phyloP scores from a whole-genome alignment of 2,329 filamentous ascomycete species.

The Purpureocillium lavendulum region DNA sequence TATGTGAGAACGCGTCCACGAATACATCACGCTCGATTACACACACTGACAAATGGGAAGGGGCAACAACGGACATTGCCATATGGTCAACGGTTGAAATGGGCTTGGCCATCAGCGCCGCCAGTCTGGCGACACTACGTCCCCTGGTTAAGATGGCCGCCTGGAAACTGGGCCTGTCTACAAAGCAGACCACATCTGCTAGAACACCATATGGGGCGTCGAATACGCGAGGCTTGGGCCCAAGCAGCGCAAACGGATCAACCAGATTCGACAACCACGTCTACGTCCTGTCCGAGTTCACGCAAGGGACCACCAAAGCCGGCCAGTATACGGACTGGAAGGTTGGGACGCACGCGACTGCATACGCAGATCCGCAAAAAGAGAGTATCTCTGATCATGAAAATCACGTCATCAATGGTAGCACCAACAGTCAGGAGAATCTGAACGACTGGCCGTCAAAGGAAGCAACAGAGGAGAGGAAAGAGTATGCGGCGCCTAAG shows the following conservation, averaged over 20 bases:
- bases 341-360: too few relatives aligned
- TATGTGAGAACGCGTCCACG: slow-evolving; percentile 23
- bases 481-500: too few relatives aligned
- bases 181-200: neutral
- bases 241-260: neutral
- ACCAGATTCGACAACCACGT: neutral
- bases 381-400: too few relatives aligned
- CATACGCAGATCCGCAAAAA: too few relatives aligned
- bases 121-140: slow-evolving; percentile 36
- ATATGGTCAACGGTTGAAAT: slow-evolving; percentile 41
- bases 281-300: neutral
- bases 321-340: too few relatives aligned
- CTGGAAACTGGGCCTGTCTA: slow-evolving; percentile 20
- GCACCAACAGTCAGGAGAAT: too few relatives aligned
- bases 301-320: too few relatives aligned
- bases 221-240: neutral
- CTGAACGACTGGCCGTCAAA: too few relatives aligned
- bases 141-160: slow-evolving; percentile 29
- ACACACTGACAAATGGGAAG: slow-evolving; percentile 10
- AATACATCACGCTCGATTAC: neutral
- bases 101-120: slow-evolving; percentile 38
- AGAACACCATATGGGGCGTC: neutral
- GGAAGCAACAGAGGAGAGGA: too few relatives aligned
- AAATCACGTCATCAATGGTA: too few relatives aligned
- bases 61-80: slow-evolving; percentile 32